These are phyloP conservation scores for Tolypocladium nubicola DNA, from an alignment of 2,329 filamentous ascomycete genomes.

Conservation along the genomic window DNA sequence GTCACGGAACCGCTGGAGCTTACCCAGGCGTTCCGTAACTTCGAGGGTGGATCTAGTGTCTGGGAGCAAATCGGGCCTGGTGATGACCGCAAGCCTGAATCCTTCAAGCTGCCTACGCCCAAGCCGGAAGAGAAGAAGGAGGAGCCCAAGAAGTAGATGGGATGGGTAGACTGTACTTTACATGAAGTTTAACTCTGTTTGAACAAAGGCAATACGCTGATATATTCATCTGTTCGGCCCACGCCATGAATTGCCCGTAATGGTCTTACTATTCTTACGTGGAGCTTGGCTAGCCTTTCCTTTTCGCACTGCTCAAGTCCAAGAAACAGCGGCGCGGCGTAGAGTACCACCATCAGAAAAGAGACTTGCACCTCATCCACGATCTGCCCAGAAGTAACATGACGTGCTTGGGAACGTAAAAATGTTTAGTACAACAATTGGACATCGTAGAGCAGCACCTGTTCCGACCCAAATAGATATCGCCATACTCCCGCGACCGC, in stretches of 20 bases:
- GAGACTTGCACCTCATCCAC: background rate
- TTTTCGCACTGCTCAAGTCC: background rate
- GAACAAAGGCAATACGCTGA: background rate
- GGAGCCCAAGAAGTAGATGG: constrained; percentile 76
- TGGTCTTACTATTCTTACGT: background rate
- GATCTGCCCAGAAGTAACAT: background rate
- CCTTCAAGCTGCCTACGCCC: constrained; percentile 87
- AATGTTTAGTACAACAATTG: too few relatives aligned
- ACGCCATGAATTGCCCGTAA: background rate
- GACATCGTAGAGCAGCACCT: background rate
- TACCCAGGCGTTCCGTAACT: constrained; percentile 97
- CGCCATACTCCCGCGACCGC: background rate
- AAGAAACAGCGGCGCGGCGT: background rate
- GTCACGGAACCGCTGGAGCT: constrained; percentile 96
- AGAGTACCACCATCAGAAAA: background rate
- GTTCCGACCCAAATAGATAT: background rate
- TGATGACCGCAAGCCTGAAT: constrained; percentile 68
- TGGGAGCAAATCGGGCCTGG: constrained; percentile 61
- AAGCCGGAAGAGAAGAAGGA: constrained; percentile 90
- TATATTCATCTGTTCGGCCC: background rate
- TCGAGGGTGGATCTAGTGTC: constrained; percentile 73
- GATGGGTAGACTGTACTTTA: constrained; percentile 6
- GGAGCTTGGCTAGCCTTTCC: background rate
- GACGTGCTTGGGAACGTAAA: too few relatives aligned
- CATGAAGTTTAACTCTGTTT: background rate